Conservation (phyloP, 495 filamentous ascomycete genomes). For the Penicillium coffeae region DNA sequence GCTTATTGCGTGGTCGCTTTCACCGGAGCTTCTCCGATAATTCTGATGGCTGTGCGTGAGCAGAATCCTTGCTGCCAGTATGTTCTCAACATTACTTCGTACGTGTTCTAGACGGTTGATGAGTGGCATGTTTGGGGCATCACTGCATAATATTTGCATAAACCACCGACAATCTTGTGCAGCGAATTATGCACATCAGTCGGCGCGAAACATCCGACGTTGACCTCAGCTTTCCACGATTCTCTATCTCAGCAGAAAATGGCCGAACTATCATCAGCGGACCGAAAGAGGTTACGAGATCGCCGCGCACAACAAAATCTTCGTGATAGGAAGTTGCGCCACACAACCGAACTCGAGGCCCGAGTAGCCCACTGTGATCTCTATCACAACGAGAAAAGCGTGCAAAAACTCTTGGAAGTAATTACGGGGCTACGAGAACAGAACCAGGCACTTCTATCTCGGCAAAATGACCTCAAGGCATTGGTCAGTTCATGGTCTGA, state of each 20-base stretch:
- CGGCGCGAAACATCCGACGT: no score
- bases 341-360: conserved; percentile 17
- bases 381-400: conserved; percentile 18
- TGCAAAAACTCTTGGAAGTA: conserved; percentile 15
- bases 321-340: conserved; percentile 22
- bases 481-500: conserved; percentile 23
- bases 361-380: conserved; percentile 21
- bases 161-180: neutral
- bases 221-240: no score
- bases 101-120: no score
- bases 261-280: conserved; percentile 9
- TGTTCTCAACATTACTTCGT: no score
- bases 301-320: conserved; percentile 27
- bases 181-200: neutral
- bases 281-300: conserved; percentile 27
- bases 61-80: no score
- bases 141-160: neutral
- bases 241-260: no score
- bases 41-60: no score
- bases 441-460: conserved; percentile 19
- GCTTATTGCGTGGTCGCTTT: no score
- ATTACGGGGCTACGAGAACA: conserved; percentile 21
- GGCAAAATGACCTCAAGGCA: conserved; percentile 11
- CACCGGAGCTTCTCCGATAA: no score
- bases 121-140: no score